These are phyloP conservation scores for Blastocystis sp. DNA, from an alignment of 352 stramenopile genomes.

Conservation along the genomic window DNA sequence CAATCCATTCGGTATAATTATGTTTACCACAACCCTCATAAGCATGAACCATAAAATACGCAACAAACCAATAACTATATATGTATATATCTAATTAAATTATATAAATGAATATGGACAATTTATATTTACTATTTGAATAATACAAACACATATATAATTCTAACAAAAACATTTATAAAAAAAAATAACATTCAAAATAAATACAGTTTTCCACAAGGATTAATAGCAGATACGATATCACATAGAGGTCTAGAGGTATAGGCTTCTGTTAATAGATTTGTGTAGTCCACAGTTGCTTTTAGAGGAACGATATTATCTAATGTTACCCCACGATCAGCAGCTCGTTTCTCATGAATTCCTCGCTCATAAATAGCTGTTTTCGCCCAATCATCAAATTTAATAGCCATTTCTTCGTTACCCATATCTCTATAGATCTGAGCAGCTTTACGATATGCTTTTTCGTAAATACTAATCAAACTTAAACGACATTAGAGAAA, in stretches of 20 bases:
- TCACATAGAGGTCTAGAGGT: conserved; percentile 17
- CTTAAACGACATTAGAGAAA: no score
- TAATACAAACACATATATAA: no score
- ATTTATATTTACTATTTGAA: no score
- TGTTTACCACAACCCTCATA: no score
- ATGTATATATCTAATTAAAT: no score
- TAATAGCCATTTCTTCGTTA: conserved; percentile 14
- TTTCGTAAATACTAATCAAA: conserved; percentile 37
- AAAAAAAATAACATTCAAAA: no score
- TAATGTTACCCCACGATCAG: conserved; percentile 24
- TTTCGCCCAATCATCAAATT: conserved; percentile 9
- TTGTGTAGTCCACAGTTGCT: conserved; percentile 26
- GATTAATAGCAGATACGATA: conserved; percentile 17
- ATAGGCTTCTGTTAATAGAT: conserved; percentile 29
- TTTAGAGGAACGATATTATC: conserved; percentile 19
- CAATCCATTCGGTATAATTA: conserved; percentile 29
- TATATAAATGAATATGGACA: no score
- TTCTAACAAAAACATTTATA: no score
- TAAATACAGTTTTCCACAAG: conserved; percentile 27
- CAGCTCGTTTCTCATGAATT: conserved; percentile 25
- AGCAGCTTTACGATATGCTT: conserved; percentile 22
- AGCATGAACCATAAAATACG: no score
- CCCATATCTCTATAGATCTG: neutral
- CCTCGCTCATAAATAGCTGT: conserved; percentile 15
- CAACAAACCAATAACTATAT: no score